These are phyloP conservation scores for Xerocomellus dryophilus DNA, from an alignment of 768 basidiomycete species.

Conservation along the genomic window DNA sequence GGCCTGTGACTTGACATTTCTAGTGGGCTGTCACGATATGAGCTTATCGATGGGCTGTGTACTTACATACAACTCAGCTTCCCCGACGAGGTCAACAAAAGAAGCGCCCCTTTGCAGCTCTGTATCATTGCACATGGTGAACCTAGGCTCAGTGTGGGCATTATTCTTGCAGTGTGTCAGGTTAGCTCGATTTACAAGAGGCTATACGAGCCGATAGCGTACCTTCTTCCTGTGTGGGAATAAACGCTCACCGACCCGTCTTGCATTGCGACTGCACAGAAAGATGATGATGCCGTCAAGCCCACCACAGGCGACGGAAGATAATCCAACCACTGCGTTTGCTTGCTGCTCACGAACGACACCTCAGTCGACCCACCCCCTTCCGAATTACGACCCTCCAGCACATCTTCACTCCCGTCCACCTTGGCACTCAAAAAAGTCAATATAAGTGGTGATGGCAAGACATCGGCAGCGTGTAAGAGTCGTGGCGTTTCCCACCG, in stretches of 20 bases:
- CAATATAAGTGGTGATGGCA: conserved; percentile 55
- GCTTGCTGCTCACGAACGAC: conserved; percentile 56
- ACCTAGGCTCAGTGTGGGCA: conserved; percentile 74
- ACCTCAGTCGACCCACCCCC: conserved; percentile 66
- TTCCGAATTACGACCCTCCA: conserved; percentile 80
- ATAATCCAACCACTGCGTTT: conserved; percentile 89
- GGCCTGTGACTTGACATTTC: conserved; percentile 71
- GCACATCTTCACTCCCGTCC: conserved; percentile 62
- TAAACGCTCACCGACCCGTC: conserved; percentile 85
- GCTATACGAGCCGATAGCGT: conserved; percentile 17
- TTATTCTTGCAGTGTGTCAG: conserved; percentile 47
- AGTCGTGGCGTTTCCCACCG: conserved; percentile 18
- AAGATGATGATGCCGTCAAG: conserved; percentile 58
- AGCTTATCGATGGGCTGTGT: background rate
- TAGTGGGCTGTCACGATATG: conserved; percentile 31
- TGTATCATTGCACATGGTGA: conserved; percentile 68
- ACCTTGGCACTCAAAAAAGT: conserved; percentile 56
- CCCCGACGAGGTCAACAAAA: conserved; percentile 72
- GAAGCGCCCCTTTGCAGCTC: conserved; percentile 57
- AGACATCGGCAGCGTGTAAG: conserved; percentile 18
- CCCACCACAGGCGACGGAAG: conserved; percentile 68
- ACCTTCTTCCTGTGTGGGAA: conserved; percentile 82
- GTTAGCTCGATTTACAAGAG: background rate
- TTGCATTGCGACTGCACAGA: conserved; percentile 74
- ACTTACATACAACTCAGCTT: conserved; percentile 73